Evolutionary conservation across 441 rosid genomes (phyloP), one percentile per base, ranked within the genome.

Genomic region (Gossypium schwendimanii): DNA sequence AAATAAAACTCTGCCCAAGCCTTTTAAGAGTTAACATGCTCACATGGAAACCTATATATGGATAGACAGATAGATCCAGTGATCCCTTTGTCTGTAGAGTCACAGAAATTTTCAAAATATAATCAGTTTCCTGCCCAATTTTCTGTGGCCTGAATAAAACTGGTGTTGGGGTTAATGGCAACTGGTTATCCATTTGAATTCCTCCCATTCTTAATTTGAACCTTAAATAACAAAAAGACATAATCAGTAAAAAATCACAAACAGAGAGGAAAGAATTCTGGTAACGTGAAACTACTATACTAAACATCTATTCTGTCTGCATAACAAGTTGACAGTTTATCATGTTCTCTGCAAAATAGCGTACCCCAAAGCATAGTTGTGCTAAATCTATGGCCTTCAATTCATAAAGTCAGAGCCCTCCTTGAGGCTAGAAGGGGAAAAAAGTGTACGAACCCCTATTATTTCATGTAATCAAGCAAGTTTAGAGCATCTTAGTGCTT

Each of bases 111-210:
- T 93, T 91, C 83, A 91, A 82, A 61, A 93, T 86, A 77, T 80
- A 70, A 77, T 91, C 97, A 72, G 80, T 78, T 79, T 86, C 94
- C 76, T 87, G 91, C 75, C 82, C 90, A 70, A 75, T 78, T 91
- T 76, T 91, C 84, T 91, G 99, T 49, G 98, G 97, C 81, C 99
- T 88, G 78, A 91, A 93, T 73, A 96, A 92, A 86, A 93, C 98
- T 57, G 99, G 99, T 90, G 87, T 86, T 71, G 95, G 96, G 77
- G 94, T 86, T 77, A 96, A 81, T 21, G 99, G 99, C 84, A 96
- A 79, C 81, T 96, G 99, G 80, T 93, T 96, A 84, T 96, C 99
- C 76, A 91, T 87, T 88, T 96, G 99, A 82, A 91, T 78, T 71
- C 96, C 91, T 63, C 73, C 86, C 91, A 91, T 87, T 85, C 93